A percentile compares a stretch with the other conserved stretches of the same genome.
These are phyloP conservation scores for Paxillus involutus DNA, from an alignment of 768 basidiomycete genomes.

Conservation along the genomic window DNA sequence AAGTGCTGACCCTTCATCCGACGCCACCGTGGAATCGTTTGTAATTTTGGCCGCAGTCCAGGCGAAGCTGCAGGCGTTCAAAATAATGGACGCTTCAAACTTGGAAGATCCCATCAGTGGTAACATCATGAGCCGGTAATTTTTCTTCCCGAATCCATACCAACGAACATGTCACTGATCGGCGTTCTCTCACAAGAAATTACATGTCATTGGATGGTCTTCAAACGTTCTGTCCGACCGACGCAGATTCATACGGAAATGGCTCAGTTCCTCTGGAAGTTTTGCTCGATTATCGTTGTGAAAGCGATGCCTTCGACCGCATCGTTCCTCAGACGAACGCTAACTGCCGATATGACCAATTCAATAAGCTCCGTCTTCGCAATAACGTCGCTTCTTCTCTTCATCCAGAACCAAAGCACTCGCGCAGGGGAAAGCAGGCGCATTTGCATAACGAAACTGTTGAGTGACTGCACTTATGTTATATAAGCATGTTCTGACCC, in stretches of 20 bases:
- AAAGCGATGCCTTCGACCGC: slow-evolving; percentile 81
- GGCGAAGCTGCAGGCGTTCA: slow-evolving; percentile 74
- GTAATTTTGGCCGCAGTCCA: slow-evolving; percentile 79
- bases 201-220: slow-evolving; percentile 77
- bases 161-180: background rate
- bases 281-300: slow-evolving; percentile 79
- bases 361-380: slow-evolving; percentile 85
- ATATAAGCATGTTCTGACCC: slow-evolving; percentile 8
- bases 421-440: slow-evolving; percentile 23
- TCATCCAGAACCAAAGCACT: slow-evolving; percentile 38
- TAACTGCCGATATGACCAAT: slow-evolving; percentile 87
- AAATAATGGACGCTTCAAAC: slow-evolving; percentile 78
- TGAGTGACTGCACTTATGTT: slow-evolving; percentile 19
- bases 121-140: slow-evolving; percentile 80
- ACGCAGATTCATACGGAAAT: slow-evolving; percentile 39
- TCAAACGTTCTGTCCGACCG: slow-evolving; percentile 82
- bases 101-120: slow-evolving; percentile 83
- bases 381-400: slow-evolving; percentile 61
- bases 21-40: slow-evolving; percentile 46
- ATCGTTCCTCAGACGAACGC: slow-evolving; percentile 89
- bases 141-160: background rate
- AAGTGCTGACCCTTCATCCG: slow-evolving; percentile 45
- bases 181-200: slow-evolving; percentile 47
- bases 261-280: slow-evolving; percentile 86
- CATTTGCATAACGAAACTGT: slow-evolving; percentile 71